phyloP scores from a whole-genome alignment of 306 rosid species.

The Begonia peltatifolia region DNA sequence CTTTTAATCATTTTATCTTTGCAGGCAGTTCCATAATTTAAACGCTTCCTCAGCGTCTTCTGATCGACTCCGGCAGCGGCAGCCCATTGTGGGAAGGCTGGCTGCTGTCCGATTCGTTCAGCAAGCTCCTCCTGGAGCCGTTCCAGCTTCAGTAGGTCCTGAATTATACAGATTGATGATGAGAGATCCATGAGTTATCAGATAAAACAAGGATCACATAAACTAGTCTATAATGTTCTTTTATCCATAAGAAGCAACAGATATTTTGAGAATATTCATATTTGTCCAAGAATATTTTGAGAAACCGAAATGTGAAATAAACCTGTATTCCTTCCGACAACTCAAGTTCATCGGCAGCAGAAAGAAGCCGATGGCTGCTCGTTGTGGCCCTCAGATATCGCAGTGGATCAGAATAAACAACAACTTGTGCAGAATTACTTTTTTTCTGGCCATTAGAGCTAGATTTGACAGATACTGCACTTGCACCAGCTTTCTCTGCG shows the following conservation, averaged over 20 bases:
- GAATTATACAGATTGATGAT: conserved; percentile 13
- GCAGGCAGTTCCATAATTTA: conserved; percentile 62
- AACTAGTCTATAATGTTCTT: background rate
- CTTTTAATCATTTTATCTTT: conserved; percentile 95
- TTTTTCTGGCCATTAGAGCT: conserved; percentile 53
- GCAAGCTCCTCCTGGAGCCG: conserved; percentile 60
- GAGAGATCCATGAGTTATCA: conserved; percentile 18
- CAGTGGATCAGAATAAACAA: conserved; percentile 75
- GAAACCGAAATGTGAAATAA: background rate
- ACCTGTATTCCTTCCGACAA: conserved; percentile 95
- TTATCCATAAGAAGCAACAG: background rate
- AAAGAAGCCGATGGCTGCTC: conserved; percentile 52
- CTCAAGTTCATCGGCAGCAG: conserved; percentile 61
- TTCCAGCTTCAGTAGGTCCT: conserved; percentile 83
- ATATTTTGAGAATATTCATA: background rate
- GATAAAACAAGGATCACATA: conserved; percentile 1
- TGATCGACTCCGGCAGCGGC: conserved; percentile 82
- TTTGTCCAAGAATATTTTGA: background rate
- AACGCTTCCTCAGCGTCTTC: conserved; percentile 57
- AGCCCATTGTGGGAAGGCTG: conserved; percentile 84
- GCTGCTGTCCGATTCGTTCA: conserved; percentile 58
- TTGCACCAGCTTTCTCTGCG: conserved; percentile 56
- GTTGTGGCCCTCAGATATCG: conserved; percentile 74
- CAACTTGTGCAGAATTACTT: conserved; percentile 53
- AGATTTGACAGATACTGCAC: conserved; percentile 40